These are phyloP conservation scores for Cinnamomum micranthum DNA, from an alignment of 164 flowering plant genomes.

Conservation along the genomic window DNA sequence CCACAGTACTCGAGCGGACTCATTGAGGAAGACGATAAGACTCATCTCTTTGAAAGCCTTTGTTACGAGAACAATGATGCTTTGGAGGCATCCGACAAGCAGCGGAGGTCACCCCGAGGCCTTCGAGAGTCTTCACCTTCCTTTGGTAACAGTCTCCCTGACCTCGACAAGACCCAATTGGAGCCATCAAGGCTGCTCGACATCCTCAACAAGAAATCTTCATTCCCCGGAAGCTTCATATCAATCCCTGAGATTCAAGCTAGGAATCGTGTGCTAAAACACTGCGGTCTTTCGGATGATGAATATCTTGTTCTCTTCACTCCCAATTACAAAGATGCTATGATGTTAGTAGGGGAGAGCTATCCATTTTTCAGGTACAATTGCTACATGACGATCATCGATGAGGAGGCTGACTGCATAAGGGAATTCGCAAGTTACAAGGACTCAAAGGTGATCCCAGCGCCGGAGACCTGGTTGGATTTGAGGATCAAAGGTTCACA, in stretches of 20 bases:
- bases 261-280: slow-evolving; percentile 51
- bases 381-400: slow-evolving; percentile 22
- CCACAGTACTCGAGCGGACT: slow-evolving; percentile 66
- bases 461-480: slow-evolving; percentile 70
- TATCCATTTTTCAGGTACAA: slow-evolving; percentile 57
- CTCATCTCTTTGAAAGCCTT: slow-evolving; percentile 35
- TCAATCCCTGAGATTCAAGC: slow-evolving; percentile 78
- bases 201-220: slow-evolving; percentile 56
- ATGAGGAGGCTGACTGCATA: slow-evolving; percentile 44
- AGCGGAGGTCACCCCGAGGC: slow-evolving; percentile 49
- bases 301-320: slow-evolving; percentile 68
- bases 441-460: slow-evolving; percentile 52
- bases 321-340: slow-evolving; percentile 50
- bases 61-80: slow-evolving; percentile 41
- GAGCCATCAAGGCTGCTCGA: slow-evolving; percentile 68
- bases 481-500: slow-evolving; percentile 27
- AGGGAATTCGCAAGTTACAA: slow-evolving; percentile 51
- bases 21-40: slow-evolving; percentile 45
- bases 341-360: slow-evolving; percentile 77
- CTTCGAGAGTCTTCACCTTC: slow-evolving; percentile 37
- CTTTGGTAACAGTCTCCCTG: slow-evolving; percentile 39
- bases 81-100: slow-evolving; percentile 41
- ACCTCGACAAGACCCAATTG: slow-evolving; percentile 51
- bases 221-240: slow-evolving; percentile 63
- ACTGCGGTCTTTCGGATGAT: slow-evolving; percentile 58